Conservation (phyloP, 2,329 filamentous ascomycete species). For the Metarhizium anisopliae region DNA sequence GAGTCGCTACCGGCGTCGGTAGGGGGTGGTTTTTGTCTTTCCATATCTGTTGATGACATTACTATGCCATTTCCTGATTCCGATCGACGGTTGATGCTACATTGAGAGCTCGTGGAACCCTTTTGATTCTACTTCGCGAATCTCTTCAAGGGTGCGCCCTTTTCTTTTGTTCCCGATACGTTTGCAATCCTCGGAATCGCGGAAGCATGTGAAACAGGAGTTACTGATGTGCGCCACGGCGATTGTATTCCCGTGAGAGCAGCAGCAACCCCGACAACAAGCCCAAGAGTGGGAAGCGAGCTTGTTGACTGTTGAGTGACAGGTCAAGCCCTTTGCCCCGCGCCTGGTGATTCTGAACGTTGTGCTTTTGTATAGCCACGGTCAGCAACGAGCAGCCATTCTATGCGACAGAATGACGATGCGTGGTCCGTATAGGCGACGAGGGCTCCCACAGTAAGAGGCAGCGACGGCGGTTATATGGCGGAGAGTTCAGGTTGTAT, state of each 20-base stretch:
- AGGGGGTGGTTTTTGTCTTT: constrained; percentile 22
- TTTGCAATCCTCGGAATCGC: not conserved
- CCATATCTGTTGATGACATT: constrained; percentile 36
- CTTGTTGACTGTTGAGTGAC: not conserved
- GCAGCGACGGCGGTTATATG: not conserved
- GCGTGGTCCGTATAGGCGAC: not conserved
- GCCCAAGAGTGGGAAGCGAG: not conserved
- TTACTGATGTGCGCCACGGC: not conserved
- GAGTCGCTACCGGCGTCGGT: constrained; percentile 25
- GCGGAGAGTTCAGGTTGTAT: not conserved
- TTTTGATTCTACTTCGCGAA: not conserved
- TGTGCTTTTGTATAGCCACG: not conserved
- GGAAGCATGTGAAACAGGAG: not conserved
- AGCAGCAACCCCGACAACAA: not conserved
- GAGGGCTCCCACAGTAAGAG: not conserved
- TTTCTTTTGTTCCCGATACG: not conserved
- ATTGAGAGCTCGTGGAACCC: constrained; percentile 15
- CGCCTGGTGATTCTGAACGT: not conserved
- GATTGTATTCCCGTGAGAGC: not conserved
- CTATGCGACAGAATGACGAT: not conserved
- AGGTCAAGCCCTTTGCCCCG: not conserved
- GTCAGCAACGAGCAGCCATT: not conserved
- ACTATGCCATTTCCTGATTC: constrained; percentile 36
- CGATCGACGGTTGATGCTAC: constrained; percentile 23
- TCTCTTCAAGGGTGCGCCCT: not conserved